phyloP scores from a whole-genome alignment of 805 yeast species.

The Pichia manshurica region DNA sequence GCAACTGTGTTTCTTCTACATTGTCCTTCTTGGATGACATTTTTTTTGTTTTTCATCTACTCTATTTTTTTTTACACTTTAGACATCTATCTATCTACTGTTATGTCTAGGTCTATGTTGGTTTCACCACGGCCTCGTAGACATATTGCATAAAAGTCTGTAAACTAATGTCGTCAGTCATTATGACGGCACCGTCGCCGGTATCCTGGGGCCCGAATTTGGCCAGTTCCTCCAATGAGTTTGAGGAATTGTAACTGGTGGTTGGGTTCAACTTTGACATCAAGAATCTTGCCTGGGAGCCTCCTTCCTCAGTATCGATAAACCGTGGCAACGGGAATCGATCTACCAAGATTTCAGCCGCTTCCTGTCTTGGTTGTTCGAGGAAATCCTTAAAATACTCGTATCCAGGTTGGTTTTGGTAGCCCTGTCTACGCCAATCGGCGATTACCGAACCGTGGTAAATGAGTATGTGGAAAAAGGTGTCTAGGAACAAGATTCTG shows the following conservation, averaged over 20 bases:
- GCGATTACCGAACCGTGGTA: slow-evolving; percentile 64
- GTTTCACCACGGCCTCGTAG: slow-evolving; percentile 31
- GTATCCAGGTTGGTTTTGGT: slow-evolving; percentile 57
- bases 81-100: background rate
- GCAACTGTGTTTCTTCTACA: background rate
- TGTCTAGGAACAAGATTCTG: slow-evolving; percentile 54
- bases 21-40: background rate
- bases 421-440: slow-evolving; percentile 59
- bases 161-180: slow-evolving; percentile 57
- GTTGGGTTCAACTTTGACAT: slow-evolving; percentile 68
- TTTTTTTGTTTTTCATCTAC: background rate
- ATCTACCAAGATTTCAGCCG: slow-evolving; percentile 57
- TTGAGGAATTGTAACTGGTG: slow-evolving; percentile 41
- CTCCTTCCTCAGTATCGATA: slow-evolving; percentile 70
- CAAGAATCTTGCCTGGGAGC: slow-evolving; percentile 67
- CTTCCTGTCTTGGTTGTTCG: slow-evolving; percentile 58
- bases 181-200: slow-evolving; percentile 31
- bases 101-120: slow-evolving; percentile 12
- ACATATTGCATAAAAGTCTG: slow-evolving; percentile 54
- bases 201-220: slow-evolving; percentile 24
- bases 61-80: background rate
- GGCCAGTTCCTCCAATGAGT: slow-evolving; percentile 16
- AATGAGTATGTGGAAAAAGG: slow-evolving; percentile 64
- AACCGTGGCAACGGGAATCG: slow-evolving; percentile 69
- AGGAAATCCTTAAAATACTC: slow-evolving; percentile 53